Conservation (phyloP, 495 filamentous ascomycete genomes). For the Barbatosphaeria neglecta region DNA sequence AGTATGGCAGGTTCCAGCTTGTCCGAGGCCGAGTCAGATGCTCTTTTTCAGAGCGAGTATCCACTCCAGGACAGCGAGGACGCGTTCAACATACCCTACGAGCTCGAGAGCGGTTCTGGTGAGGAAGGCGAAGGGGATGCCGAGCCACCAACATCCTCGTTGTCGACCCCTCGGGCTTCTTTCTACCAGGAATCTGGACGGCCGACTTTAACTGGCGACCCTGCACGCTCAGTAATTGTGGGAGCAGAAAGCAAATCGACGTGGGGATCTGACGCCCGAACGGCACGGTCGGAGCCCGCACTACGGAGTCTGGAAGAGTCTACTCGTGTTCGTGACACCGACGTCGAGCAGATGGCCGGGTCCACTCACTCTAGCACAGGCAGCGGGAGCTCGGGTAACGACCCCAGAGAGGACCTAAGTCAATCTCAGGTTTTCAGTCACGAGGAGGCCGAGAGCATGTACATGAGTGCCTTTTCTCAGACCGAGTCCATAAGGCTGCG, state of each 20-base stretch:
- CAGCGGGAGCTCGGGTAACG: constrained; percentile 8
- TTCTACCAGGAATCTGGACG: constrained; percentile 16
- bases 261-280: constrained; percentile 18
- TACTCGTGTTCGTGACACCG: not conserved
- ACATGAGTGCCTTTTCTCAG: constrained; percentile 55
- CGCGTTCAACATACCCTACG: constrained; percentile 38
- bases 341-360: constrained; percentile 4
- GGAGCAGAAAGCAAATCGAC: constrained; percentile 8
- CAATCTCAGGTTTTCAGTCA: constrained; percentile 76
- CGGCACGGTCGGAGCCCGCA: constrained; percentile 25
- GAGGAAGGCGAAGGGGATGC: constrained; percentile 12
- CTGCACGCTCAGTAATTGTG: constrained; percentile 23
- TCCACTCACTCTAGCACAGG: constrained; percentile 13
- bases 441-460: constrained; percentile 92
- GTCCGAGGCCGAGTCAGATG: constrained; percentile 9
- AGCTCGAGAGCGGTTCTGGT: constrained; percentile 16
- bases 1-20: not conserved
- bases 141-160: constrained; percentile 16
- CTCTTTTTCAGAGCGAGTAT: constrained; percentile 18
- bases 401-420: constrained; percentile 37
- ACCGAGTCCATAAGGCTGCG: constrained; percentile 24
- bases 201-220: constrained; percentile 3
- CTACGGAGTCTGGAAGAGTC: constrained; percentile 5
- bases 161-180: constrained; percentile 35
- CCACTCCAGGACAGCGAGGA: constrained; percentile 32